Conservation (phyloP, 73 alveolate species). For the Diophrys appendiculata region DNA sequence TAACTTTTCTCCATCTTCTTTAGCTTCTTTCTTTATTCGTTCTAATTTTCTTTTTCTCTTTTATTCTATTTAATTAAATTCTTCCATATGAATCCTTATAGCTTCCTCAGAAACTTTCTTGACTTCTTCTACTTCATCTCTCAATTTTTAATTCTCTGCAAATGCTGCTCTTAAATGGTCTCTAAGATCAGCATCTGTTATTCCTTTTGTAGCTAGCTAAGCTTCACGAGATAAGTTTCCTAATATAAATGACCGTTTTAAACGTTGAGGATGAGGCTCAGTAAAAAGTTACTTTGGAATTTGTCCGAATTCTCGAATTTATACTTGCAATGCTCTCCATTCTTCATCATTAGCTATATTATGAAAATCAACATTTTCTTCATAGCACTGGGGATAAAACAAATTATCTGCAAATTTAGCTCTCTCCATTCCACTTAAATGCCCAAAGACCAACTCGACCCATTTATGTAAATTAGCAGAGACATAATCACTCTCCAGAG, state of each 20-base stretch:
- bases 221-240: not conserved
- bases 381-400: slow-evolving; percentile 89
- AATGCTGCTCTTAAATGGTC: not conserved
- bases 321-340: slow-evolving; percentile 76
- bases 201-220: not conserved
- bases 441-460: slow-evolving; percentile 97
- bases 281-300: slow-evolving; percentile 85
- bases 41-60: slow-evolving; percentile 2
- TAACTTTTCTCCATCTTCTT: slow-evolving; percentile 19
- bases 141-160: not conserved
- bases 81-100: slow-evolving; percentile 15
- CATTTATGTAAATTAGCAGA: slow-evolving; percentile 80
- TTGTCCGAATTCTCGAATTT: slow-evolving; percentile 93
- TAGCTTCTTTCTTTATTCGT: slow-evolving; percentile 10
- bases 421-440: slow-evolving; percentile 82
- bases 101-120: slow-evolving; percentile 24
- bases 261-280: slow-evolving; percentile 80
- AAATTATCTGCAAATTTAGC: slow-evolving; percentile 79
- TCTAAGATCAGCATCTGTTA: not conserved
- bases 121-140: not conserved
- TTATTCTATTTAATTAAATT: slow-evolving; percentile 19
- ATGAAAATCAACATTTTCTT: slow-evolving; percentile 83
- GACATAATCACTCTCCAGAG: slow-evolving; percentile 93
- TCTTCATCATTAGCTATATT: slow-evolving; percentile 62
- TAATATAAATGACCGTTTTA: not conserved